Evolutionary conservation across 305 asterid genomes (phyloP), one percentile per base, ranked within the genome.

Genomic region (Fraxinus paxiana): DNA sequence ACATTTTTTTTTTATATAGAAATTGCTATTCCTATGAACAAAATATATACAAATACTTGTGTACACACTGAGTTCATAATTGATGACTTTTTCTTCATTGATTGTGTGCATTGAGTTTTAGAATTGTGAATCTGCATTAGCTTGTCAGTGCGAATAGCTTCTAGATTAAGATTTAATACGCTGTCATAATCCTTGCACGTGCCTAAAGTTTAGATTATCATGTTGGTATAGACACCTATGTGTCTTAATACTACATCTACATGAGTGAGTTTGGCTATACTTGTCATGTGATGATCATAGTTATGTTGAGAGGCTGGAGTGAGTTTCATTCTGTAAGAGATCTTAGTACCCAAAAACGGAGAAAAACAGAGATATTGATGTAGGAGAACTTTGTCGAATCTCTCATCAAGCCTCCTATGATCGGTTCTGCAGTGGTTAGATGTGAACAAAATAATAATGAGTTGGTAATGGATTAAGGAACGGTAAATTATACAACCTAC

Each of bases 71-170:
- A 63, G 71, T 28, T 67, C n/a, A 8, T 67, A 30, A 30, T 30
- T 28, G 37, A 26, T 28, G 74, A 28, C 18, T 67, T 67, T 26
- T 56, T 67, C 74, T 67, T 67, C 38, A 30, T 67, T 67, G 74
- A 28, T 20, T 67, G 41, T 67, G 38, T 28, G 74, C 74, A n/a
- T 30, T 67, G 74, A 67, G 15, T 67, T 24, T 67, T 67, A 67
- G 41, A 26, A 67, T 67, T 67, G 38, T 67, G 38, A 67, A 67
- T 67, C n/a, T 0, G 5, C 6, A 9, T 63, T 63, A 2, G 35
- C 72, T 63, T 24, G 72, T 63, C 17, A 24, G 30, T 65, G 77
- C 24, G n/a, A 63, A 63, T 59, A 30, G 48, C 78, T 74, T 77
- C 37, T 22, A 43, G 5, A n/a, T 56, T 13, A 12, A 10, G 17